Evolutionary conservation across 2,329 filamentous ascomycete species (phyloP).

Genomic region (Incumbomyces lentus): DNA sequence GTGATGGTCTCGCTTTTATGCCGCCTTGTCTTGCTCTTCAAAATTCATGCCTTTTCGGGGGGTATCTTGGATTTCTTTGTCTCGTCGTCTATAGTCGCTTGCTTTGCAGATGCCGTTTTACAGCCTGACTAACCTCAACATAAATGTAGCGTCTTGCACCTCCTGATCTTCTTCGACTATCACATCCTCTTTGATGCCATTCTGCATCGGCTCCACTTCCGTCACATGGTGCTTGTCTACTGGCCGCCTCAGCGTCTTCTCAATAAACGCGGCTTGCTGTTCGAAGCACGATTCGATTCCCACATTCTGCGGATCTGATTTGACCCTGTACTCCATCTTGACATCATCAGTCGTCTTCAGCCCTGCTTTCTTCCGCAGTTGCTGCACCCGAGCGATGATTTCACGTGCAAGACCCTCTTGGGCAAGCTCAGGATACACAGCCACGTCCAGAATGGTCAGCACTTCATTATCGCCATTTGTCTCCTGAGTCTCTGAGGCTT

Average conservation of each 20-base stretch:
- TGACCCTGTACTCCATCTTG: slow-evolving; percentile 81
- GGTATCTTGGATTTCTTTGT: slow-evolving; percentile 1
- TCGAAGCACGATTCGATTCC: slow-evolving; percentile 62
- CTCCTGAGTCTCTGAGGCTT: slow-evolving; percentile 63
- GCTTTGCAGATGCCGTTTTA: slow-evolving; percentile 30
- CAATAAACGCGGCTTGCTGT: slow-evolving; percentile 56
- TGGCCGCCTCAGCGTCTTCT: slow-evolving; percentile 66
- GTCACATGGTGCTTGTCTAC: slow-evolving; percentile 59
- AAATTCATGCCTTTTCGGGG: slow-evolving; percentile 1
- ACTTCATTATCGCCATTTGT: slow-evolving; percentile 83
- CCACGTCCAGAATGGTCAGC: slow-evolving; percentile 77
- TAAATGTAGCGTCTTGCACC: slow-evolving; percentile 69
- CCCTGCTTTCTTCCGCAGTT: slow-evolving; percentile 85
- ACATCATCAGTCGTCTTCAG: slow-evolving; percentile 87
- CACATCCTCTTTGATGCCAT: slow-evolving; percentile 44
- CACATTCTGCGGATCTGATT: slow-evolving; percentile 67
- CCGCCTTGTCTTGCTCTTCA: slow-evolving; percentile 1
- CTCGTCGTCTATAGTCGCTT: not conserved
- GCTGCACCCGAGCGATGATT: slow-evolving; percentile 85
- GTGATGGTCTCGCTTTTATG: not conserved
- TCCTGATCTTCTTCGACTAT: slow-evolving; percentile 79
- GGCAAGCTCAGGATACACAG: slow-evolving; percentile 72
- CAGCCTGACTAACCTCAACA: slow-evolving; percentile 65
- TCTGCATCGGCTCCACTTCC: slow-evolving; percentile 42
- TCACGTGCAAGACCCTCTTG: slow-evolving; percentile 84